Base-by-base conservation (phyloP, 2,329 filamentous ascomycete genomes). In the Akanthomyces dipterigenus region DNA sequence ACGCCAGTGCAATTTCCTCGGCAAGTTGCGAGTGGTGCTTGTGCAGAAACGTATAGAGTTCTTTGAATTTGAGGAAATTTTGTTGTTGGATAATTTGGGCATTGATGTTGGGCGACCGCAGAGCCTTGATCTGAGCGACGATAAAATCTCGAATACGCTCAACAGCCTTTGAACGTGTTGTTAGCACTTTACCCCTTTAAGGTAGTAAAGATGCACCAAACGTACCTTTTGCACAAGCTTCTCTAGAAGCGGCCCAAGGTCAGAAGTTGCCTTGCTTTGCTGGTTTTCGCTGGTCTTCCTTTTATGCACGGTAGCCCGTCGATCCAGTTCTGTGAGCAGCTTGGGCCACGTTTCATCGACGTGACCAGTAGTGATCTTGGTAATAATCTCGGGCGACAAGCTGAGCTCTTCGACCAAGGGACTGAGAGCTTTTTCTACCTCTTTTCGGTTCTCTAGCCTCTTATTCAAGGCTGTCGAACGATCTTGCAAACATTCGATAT, bases 31-130 rank as follows among this genome's bases (percentile, higher is more conserved):
- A 79, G 68, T 98, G 92, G 66, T 93, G 89, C 67, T 85, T 87
- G 63, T 91, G 86, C 36, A 99, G 80, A 70, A 98, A 99, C 6
- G 85, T 82, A 74, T 88, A 99, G 0, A 97, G 78, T 38, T 96
- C 92, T 72, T 91, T 96, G 77, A 92, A 96, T 67, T 85, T 88
- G 54, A 97, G 78, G 67, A 99, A 92, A 63, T 88, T 90, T 70
- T 96, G 91, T 69, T 97, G 92, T 72, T 99, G 95, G 54, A 99
- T 93, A 62, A 98, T 89, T 72, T 99, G 95, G 3, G 93, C 92
- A 72, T 99, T 98, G 73, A 98, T 96, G 69, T 93, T 95, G 16
- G 95, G 95, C 28, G 93, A 96, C 61, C 95, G 86, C 57, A 99
- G 79, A 5, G 93, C 91, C 74, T 96, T 96, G 72, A 99, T 95